Evolutionary conservation across 2,329 filamentous ascomycete genomes (phyloP), one percentile per base, ranked within the genome.

Genomic region (Diaporthe longicolla): DNA sequence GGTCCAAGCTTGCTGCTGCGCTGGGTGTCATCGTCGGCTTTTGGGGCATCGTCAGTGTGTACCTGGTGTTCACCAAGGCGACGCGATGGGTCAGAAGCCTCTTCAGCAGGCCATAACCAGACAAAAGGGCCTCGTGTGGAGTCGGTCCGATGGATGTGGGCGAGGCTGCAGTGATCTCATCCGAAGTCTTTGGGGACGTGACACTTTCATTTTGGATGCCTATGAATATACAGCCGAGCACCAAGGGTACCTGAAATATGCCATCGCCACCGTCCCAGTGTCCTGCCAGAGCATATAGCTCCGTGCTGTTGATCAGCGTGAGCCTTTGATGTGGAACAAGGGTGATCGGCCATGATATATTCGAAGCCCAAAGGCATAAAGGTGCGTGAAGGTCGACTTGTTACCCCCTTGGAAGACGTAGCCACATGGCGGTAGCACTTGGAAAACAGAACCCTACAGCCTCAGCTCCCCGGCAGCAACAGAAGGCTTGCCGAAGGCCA

Each of bases 41-140:
- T 74, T 89, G 87, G 88, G 82, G 82, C 37, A 78, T 87, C 21
- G 87, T 88, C 0, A 84, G 87, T 3, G 78, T 85, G 48, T 89
- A 89, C 72, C 83, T 89, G 73, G 76, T 84, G 45, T 88, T 89
- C 65, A 87, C 85, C 19, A 86, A 89, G 77, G 80, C 82, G 54
- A 80, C 82, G 11, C 80, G 87, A 61, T 84, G 85, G 81, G 77
- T 76, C 15, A 54, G 63, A 52, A 54, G 65, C 6, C 37, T 58
- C 10, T 74, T 65, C 59, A 58, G 52, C 50, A 70, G 57, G 48
- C 32, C 71, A 29, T 66, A 3, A 37, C 8, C 26, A 48, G 24
- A 50, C 54, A 32, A 45, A 4, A 26, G 58, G 55, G 24, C 26
- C 26, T 37, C 43, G 21, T n/a, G 45, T 57, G 29, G 13, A 29